Conservation (phyloP, 2,329 filamentous ascomycete species). For the Pseudogymnoascus sp. region DNA sequence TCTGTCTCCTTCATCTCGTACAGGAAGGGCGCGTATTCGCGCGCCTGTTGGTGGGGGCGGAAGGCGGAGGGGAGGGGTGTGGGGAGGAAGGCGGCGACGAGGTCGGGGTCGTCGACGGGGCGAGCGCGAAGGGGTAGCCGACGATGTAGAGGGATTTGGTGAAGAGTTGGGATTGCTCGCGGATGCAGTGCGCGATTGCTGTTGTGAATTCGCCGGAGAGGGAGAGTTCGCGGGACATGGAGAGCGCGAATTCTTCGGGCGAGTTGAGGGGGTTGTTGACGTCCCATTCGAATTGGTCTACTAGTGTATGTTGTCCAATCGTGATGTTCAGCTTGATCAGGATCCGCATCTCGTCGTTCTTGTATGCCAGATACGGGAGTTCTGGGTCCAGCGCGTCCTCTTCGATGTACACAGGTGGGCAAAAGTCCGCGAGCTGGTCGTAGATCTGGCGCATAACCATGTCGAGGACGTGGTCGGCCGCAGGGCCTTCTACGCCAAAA, state of each 20-base stretch:
- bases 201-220: slow-evolving; percentile 94
- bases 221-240: slow-evolving; percentile 84
- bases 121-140: slow-evolving; percentile 91
- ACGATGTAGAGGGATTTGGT: slow-evolving; percentile 88
- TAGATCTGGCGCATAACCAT: slow-evolving; percentile 64
- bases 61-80: slow-evolving; percentile 79
- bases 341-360: slow-evolving; percentile 98
- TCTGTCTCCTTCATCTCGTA: slow-evolving; percentile 91
- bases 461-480: slow-evolving; percentile 56
- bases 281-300: slow-evolving; percentile 99
- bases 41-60: slow-evolving; percentile 83
- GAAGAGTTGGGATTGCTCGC: slow-evolving; percentile 92
- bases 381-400: slow-evolving; percentile 87
- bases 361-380: slow-evolving; percentile 86
- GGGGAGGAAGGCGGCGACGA: slow-evolving; percentile 76
- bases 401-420: slow-evolving; percentile 82
- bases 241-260: slow-evolving; percentile 85
- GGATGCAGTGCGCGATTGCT: slow-evolving; percentile 94
- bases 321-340: slow-evolving; percentile 95
- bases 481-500: slow-evolving; percentile 69
- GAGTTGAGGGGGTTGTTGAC: slow-evolving; percentile 93
- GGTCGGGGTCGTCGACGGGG: slow-evolving; percentile 84
- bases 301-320: slow-evolving; percentile 85
- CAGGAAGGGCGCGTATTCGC: slow-evolving; percentile 87
- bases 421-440: slow-evolving; percentile 89